phyloP scores from a whole-genome alignment of 176 grass and related monocot species.

The Zoysia japonica region DNA sequence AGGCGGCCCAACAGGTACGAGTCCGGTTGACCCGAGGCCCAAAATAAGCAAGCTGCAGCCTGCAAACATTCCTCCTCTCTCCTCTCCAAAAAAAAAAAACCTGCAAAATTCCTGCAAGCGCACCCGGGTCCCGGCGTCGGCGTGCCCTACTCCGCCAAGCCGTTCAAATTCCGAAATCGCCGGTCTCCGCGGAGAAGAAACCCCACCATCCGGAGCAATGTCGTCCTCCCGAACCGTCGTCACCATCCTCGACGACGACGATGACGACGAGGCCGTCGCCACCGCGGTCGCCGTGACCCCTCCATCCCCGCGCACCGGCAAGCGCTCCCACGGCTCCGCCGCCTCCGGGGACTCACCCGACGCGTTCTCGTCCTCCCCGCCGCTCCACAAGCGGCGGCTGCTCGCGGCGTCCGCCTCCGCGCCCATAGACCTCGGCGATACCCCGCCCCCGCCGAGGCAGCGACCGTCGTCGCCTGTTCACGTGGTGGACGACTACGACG shows the following conservation, averaged over 20 bases:
- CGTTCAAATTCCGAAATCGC: slow-evolving; percentile 31
- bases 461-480: slow-evolving; percentile 2
- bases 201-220: background rate
- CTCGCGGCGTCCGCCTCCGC: background rate
- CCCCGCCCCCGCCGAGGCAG: slow-evolving; percentile 47
- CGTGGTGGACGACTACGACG: slow-evolving; percentile 26
- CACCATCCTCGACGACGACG: slow-evolving; percentile 31
- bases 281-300: background rate
- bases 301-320: slow-evolving; percentile 21
- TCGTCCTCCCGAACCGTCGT: background rate
- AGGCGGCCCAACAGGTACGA: too few relatives aligned
- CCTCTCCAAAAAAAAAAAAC: too few relatives aligned
- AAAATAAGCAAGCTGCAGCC: too few relatives aligned
- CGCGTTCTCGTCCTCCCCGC: slow-evolving; percentile 16
- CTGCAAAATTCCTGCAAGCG: too few relatives aligned
- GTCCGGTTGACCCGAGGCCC: too few relatives aligned
- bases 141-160: slow-evolving; percentile 29
- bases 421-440: slow-evolving; percentile 53
- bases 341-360: slow-evolving; percentile 6
- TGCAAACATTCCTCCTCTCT: too few relatives aligned
- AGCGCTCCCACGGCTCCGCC: background rate
- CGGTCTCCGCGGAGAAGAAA: slow-evolving; percentile 10
- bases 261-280: slow-evolving; percentile 21
- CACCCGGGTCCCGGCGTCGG: background rate
- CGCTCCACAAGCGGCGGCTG: slow-evolving; percentile 1